Conservation (phyloP, 306 rosid species). For the Casuarina glauca region DNA sequence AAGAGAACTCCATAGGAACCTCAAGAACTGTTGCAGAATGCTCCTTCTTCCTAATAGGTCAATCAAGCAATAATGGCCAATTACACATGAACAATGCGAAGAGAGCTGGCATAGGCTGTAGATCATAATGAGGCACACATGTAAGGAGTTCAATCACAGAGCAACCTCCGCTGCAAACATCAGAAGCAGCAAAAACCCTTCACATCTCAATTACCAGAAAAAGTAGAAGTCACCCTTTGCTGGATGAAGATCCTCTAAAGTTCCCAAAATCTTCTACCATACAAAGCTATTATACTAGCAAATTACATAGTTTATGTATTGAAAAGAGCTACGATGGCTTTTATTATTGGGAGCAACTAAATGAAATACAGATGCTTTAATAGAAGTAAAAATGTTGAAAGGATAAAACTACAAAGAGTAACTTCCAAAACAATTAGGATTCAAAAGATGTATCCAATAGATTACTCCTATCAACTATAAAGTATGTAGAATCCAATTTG, state of each 20-base stretch:
- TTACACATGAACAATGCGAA: slow-evolving; percentile 95
- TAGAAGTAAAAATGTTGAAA: too few relatives aligned
- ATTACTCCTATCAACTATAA: too few relatives aligned
- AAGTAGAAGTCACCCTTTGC: not conserved
- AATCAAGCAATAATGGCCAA: not conserved
- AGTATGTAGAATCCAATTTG: too few relatives aligned
- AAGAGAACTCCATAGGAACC: not conserved
- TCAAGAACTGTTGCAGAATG: not conserved
- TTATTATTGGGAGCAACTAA: too few relatives aligned
- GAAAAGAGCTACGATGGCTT: too few relatives aligned
- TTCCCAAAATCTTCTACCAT: slow-evolving; percentile 12
- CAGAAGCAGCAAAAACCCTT: slow-evolving; percentile 99
- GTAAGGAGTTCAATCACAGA: slow-evolving; percentile 98
- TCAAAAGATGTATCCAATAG: too few relatives aligned
- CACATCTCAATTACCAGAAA: slow-evolving; percentile 99
- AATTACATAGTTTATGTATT: too few relatives aligned
- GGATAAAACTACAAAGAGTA: too few relatives aligned
- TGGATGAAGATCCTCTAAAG: slow-evolving; percentile 24
- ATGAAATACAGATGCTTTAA: too few relatives aligned
- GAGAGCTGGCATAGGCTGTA: slow-evolving; percentile 99
- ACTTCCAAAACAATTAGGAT: too few relatives aligned
- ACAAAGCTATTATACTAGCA: too few relatives aligned
- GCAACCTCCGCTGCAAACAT: slow-evolving; percentile 99
- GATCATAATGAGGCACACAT: slow-evolving; percentile 94
- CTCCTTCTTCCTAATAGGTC: slow-evolving; percentile 1